Evolutionary conservation across 208 protist genomes (phyloP), one percentile per base, ranked within the genome.

Genomic region (Trypanosoma melophagium): DNA sequence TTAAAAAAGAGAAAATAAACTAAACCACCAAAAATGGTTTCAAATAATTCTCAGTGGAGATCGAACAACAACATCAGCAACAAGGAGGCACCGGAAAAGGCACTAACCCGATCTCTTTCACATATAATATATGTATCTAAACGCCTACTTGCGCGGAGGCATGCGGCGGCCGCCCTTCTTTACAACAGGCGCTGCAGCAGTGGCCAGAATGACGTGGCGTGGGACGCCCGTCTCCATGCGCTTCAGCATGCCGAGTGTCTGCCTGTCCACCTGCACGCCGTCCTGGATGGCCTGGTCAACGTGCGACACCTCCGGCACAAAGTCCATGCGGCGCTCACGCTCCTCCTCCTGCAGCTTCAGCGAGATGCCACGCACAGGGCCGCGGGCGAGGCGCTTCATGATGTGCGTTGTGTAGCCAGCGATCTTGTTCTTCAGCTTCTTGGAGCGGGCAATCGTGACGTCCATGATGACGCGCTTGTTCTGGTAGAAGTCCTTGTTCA

Each of bases 321-420:
- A 99, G 93, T 99, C 99, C 90, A 99, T 98, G 78, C 98, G 90
- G 76, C 98, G 90, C 94, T 99, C 99, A 78, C 99, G 97, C 96
- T 99, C 99, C 90, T 99, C 99, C 92, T 99, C 99, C 92, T 99
- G 99, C 12, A 99, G 96, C 90, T 99, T 99, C 79, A 99, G 98
- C 58, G 98, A 99, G 80, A 99, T 99, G 73, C 99, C 99, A 71
- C 97, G 97, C 47, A 99, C 99, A 59, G 98, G 98, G 58, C 98
- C 98, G 61, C 97, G 93, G 55, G 94, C 81, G 50, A 99, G 98
- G 70, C 98, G 88, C 86, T 97, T 98, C 98, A 99, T 99, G 74
- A 99, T 93, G 85, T 99, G 98, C 47, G 98, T 99, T 28, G 97
- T 78, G 91, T 99, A 99, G 60, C 98, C 98, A 70, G 98, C 97